Evolutionary conservation across 345 rosid genomes (phyloP), one percentile per base, ranked within the genome.

Genomic region (Salix purpurea): DNA sequence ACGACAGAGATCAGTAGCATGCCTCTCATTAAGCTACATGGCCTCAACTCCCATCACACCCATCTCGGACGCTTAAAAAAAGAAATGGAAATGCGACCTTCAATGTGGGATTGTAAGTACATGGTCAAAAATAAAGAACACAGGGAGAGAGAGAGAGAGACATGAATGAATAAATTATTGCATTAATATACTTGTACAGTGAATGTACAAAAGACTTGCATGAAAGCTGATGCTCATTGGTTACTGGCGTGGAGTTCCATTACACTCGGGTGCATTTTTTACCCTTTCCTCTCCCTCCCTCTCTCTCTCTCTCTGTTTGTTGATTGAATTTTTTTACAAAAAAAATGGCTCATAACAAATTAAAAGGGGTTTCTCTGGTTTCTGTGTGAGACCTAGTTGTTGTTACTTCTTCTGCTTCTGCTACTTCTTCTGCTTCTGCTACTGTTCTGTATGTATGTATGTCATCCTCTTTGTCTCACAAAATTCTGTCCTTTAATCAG

Each of bases 291-390:
- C 56, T 54, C 66, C 23, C 74, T 65, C 65, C 34, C 71, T 5
- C 77, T 60, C 61, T 46, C 73, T 60, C 61, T 67, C 77, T 74
- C 62, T 65, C 62, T 71, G 54, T 75, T 61, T 75, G 80, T 85
- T 85, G 91, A 89, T 89, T 86, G 79, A 78, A 79, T 61, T 84
- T 88, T 84, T 88, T 74, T 83, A 81, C 93, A 85, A 87, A 90
- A 85, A 87, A 90, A 89, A 90, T 86, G 90, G 91, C 88, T 90
- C 91, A 96, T 76, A 84, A 74, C 80, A 62, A 72, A 79, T 85
- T 40, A 40, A 40, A 40, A 40, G 89, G 93, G 93, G 82, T 86
- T 89, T 83, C 81, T 81, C 79, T 68, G 82, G 82, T 71, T 78
- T 78, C 86, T 83, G 67, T 71, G 4, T 42, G 37, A 30, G 46